A percentile compares a stretch with the other conserved stretches of the same genome.
phyloP scores from a whole-genome alignment of 768 basidiomycete genomes.

The Asterophora lycoperdoides region DNA sequence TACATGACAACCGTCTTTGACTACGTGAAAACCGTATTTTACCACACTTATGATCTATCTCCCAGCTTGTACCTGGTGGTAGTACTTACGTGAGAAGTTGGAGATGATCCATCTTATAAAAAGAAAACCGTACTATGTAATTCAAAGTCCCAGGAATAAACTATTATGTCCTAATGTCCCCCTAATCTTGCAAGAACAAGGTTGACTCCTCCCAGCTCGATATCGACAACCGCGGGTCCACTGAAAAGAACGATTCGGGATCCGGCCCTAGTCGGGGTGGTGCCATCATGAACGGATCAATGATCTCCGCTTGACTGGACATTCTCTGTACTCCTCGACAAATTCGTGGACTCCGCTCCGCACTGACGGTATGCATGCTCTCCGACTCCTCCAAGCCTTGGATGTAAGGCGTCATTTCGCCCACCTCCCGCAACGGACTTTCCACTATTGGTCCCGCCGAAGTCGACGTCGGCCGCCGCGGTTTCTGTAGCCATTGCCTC shows the following conservation, averaged over 20 bases:
- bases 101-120: no score
- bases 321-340: slow-evolving; percentile 6
- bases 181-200: not conserved
- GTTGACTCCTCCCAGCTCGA: not conserved
- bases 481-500: slow-evolving; percentile 2
- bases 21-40: no score
- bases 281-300: slow-evolving; percentile 12
- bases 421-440: not conserved
- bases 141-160: slow-evolving; percentile 1
- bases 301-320: slow-evolving; percentile 12
- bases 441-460: not conserved
- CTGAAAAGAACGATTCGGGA: slow-evolving; percentile 2
- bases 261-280: not conserved
- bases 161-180: not conserved
- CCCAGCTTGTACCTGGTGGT: no score
- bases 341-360: slow-evolving; percentile 8
- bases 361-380: slow-evolving; percentile 11
- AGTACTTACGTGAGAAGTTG: no score
- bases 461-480: slow-evolving; percentile 7
- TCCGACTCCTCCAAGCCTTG: slow-evolving; percentile 11
- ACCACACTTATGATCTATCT: no score
- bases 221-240: not conserved
- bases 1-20: no score
- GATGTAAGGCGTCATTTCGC: slow-evolving; percentile 5
- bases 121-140: no score